Base-by-base conservation (phyloP, 73 alveolate genomes). In the Tetrahymena borealis region DNA sequence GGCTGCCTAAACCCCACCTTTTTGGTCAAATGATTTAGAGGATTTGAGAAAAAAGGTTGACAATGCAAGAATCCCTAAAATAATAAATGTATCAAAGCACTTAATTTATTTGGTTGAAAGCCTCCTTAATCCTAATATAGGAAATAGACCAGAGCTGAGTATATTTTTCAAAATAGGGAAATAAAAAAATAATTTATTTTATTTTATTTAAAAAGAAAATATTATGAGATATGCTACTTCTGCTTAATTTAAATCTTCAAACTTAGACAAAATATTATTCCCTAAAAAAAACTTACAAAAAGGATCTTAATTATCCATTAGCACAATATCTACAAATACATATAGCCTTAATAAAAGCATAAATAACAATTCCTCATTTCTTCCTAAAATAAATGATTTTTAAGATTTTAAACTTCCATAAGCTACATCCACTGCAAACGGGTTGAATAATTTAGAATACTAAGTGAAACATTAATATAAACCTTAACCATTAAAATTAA, bases 1-100 rank as follows among this genome's bases (percentile, higher is more conserved):
- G 96, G 93, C 98, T 1, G 94, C 98, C 38, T 95, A 97, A 90
- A 95, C 94, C 78, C 99, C 99, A 40, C 99, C 99, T 39, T 98
- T 98, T 91, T 95, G 97, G 94, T 99, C 85, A 3, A 60, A 60
- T 60, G 85, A 60, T n/a, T 35, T 60, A 1, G 85, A 60, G 28
- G 85, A 60, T 60, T 60, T 60, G 28, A 60, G 9, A 60, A 60
- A 28, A 60, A 60, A 60, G 28, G 85, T 60, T 60, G 85, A 60
- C 13, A 60, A 60, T 60, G 2, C 35, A 15, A 60, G 85, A 60
- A 24, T 24, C 13, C 18, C 85, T 1, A 60, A 60, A 60, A 60
- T 60, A 13, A 60, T 60, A 15, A 60, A 60, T 20, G 31, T 60
- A 18, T 60, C 85, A 60, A 60, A n/a, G 13, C 85, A 60, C 28